Conservation (phyloP, 2,329 filamentous ascomycete species). For the Thelonectria discophora region DNA sequence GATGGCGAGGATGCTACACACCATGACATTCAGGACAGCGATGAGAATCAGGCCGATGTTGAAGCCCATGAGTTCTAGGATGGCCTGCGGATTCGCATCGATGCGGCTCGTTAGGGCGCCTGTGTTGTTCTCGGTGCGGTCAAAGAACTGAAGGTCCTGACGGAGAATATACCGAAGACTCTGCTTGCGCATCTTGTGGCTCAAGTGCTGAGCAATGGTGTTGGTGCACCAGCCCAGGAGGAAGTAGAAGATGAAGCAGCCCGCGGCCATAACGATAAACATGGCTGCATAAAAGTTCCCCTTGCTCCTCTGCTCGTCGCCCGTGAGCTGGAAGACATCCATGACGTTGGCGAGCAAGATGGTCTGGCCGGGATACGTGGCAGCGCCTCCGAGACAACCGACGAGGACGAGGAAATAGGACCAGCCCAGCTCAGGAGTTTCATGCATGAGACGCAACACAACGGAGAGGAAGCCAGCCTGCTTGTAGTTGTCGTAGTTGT, state of each 20-base stretch:
- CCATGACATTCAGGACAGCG: conserved; percentile 48
- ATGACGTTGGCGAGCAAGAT: conserved; percentile 54
- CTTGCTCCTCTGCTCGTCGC: conserved; percentile 44
- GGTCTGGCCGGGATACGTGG: conserved; percentile 54
- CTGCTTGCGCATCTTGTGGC: conserved; percentile 39
- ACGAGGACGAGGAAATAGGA: conserved; percentile 47
- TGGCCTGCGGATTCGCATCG: conserved; percentile 49
- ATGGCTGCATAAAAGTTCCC: conserved; percentile 65
- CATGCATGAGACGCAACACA: conserved; percentile 47
- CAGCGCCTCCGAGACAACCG: conserved; percentile 46
- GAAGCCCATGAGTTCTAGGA: conserved; percentile 55
- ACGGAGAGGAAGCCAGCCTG: conserved; percentile 44
- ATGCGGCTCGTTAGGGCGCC: conserved; percentile 49
- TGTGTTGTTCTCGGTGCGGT: conserved; percentile 51
- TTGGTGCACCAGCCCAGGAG: conserved; percentile 49
- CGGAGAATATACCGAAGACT: conserved; percentile 47
- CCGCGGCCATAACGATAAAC: conserved; percentile 61
- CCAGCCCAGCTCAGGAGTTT: conserved; percentile 50
- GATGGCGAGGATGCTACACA: conserved; percentile 54
- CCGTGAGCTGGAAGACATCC: conserved; percentile 51
- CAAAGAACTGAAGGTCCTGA: conserved; percentile 55
- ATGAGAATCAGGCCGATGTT: conserved; percentile 53
- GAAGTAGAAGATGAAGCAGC: conserved; percentile 56
- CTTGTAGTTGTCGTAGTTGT: conserved; percentile 49
- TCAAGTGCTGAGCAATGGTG: conserved; percentile 41